phyloP scores from a whole-genome alignment of 2,329 filamentous ascomycete species.

The Penicillium hesseltinei region DNA sequence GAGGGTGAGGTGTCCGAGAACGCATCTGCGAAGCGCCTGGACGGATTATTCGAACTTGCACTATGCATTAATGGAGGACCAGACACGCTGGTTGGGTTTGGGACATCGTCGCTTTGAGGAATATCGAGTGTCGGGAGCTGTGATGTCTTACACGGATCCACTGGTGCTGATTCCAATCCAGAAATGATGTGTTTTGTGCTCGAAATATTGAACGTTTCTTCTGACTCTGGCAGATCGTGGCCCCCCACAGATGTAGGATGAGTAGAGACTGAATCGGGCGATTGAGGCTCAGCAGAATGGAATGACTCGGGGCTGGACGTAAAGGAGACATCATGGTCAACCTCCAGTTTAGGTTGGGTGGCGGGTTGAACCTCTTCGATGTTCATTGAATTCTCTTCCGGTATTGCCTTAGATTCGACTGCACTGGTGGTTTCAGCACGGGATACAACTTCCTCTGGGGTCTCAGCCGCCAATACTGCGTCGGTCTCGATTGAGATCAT shows the following conservation, averaged over 20 bases:
- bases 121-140: not conserved
- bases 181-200: not conserved
- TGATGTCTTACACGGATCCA: not conserved
- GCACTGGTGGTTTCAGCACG: not conserved
- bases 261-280: slow-evolving; percentile 22
- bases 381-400: not conserved
- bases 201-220: slow-evolving; percentile 1
- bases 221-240: slow-evolving; percentile 2
- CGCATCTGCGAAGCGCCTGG: not conserved
- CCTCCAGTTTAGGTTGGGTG: slow-evolving; percentile 7
- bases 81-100: not conserved
- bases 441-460: not conserved
- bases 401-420: not conserved
- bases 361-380: not conserved
- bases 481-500: not conserved
- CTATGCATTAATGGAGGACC: not conserved
- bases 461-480: not conserved
- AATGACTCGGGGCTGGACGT: slow-evolving; percentile 46
- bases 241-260: slow-evolving; percentile 23
- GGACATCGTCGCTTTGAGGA: not conserved
- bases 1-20: slow-evolving; percentile 1
- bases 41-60: not conserved
- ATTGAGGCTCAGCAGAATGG: slow-evolving; percentile 35
- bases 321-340: slow-evolving; percentile 29
- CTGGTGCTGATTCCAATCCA: not conserved